Conservation (phyloP, 768 basidiomycete species). For the Dictyophora rubrovolvata region DNA sequence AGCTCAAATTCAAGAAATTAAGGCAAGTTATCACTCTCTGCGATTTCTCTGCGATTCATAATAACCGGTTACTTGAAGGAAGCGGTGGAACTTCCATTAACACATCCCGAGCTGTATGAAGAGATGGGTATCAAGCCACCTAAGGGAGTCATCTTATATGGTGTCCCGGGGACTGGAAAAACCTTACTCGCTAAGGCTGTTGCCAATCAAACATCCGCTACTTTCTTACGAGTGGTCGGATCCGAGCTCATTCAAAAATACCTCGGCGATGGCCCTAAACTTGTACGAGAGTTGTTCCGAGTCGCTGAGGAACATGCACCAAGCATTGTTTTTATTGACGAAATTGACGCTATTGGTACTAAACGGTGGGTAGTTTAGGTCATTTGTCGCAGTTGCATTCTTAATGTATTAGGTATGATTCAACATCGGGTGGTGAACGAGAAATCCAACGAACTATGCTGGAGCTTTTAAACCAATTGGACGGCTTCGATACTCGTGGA, state of each 20-base stretch:
- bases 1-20: slow-evolving; percentile 97
- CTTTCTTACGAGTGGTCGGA: slow-evolving; percentile 94
- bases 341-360: slow-evolving; percentile 97
- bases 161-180: slow-evolving; percentile 97
- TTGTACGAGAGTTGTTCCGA: slow-evolving; percentile 93
- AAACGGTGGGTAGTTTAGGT: slow-evolving; percentile 57
- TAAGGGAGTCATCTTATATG: slow-evolving; percentile 98
- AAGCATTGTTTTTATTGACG: slow-evolving; percentile 98
- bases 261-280: slow-evolving; percentile 96
- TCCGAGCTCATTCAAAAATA: slow-evolving; percentile 99
- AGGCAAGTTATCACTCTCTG: slow-evolving; percentile 38
- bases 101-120: slow-evolving; percentile 96
- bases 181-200: slow-evolving; percentile 96
- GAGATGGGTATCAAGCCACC: slow-evolving; percentile 99
- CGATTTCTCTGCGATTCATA: neutral
- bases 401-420: slow-evolving; percentile 67
- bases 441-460: slow-evolving; percentile 99
- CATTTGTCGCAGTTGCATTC: neutral
- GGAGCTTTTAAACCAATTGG: slow-evolving; percentile 94
- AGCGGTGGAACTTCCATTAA: slow-evolving; percentile 94
- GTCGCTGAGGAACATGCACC: slow-evolving; percentile 97
- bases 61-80: slow-evolving; percentile 42
- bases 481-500: slow-evolving; percentile 99
- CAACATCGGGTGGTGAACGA: slow-evolving; percentile 95
- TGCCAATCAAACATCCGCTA: slow-evolving; percentile 96